A percentile compares a stretch with the other conserved stretches of the same genome.
Conservation (phyloP, 352 stramenopile species). For the Pythium phragmitis region DNA sequence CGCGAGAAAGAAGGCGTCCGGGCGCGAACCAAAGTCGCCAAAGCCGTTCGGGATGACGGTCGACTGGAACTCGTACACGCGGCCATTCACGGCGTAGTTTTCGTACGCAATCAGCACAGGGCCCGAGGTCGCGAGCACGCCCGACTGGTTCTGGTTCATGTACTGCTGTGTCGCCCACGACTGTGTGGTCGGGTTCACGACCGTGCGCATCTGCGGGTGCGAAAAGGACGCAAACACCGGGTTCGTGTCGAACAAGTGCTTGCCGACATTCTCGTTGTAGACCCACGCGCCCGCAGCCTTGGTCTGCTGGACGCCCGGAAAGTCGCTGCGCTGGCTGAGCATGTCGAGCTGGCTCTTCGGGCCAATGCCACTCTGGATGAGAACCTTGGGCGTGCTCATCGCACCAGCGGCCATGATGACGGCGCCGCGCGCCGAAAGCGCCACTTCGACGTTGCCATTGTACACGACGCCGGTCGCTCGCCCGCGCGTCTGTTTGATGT, state of each 20-base stretch:
- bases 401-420: constrained; percentile 80
- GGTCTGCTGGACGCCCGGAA: constrained; percentile 4
- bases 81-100: constrained; percentile 49
- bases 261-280: constrained; percentile 54
- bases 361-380: constrained; percentile 81
- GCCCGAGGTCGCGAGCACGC: constrained; percentile 42
- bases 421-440: constrained; percentile 39
- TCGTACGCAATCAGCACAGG: constrained; percentile 65
- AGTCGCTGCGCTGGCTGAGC: constrained; percentile 22
- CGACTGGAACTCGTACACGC: constrained; percentile 64
- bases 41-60: constrained; percentile 53
- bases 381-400: constrained; percentile 70
- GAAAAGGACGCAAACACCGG: constrained; percentile 50
- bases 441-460: constrained; percentile 19
- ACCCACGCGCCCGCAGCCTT: constrained; percentile 26
- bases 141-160: constrained; percentile 39
- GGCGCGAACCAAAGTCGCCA: constrained; percentile 28
- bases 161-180: constrained; percentile 53
- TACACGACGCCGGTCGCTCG: constrained; percentile 52
- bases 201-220: constrained; percentile 54
- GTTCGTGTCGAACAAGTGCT: constrained; percentile 61
- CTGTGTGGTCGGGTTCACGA: constrained; percentile 33
- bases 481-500: constrained; percentile 48
- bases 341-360: constrained; percentile 48
- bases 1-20: constrained; percentile 40